Base-by-base conservation (phyloP, 139 green algal species). In the Micractinium sp. region DNA sequence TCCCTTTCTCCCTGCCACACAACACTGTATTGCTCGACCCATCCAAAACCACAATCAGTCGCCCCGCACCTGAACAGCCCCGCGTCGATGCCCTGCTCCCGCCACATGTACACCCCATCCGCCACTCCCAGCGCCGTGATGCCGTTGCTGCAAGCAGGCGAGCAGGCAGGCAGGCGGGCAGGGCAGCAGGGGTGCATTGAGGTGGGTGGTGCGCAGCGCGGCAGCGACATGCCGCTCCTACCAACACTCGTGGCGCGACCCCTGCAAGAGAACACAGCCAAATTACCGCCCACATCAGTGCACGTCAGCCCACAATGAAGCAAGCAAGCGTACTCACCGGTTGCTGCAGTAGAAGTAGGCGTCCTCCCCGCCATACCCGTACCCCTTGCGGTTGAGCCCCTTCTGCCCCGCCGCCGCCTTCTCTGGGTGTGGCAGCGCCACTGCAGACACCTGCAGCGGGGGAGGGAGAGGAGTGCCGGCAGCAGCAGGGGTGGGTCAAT, bases 91-190 rank as follows among this genome's bases (percentile, higher is more conserved):
- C 97, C 97, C 39, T 93, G 75, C 85, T 96, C 89, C 23, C 94
- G 92, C 97, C 97, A 99, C 91, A 95, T 94, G 91, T 98, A 99
- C 41, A 99, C 96, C 18, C 97, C 97, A 87, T 99, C 97, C 25
- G 97, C 95, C 35, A 99, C 96, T 47, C 97, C 97, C 92, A 99
- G 93, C 22, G 92, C 97, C 74, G 95, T 95, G 19, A 96, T 89
- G 85, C 86, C 87, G 77, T 94, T 93, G 81, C 94, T 97, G 92
- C 79, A 36, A 19, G 14, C 18, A 53, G 27, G 36, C 14, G 3
- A 5, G 74, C 33, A 41, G n/a, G 31, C 27, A 33, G n/a, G n/a
- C n/a, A n/a, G n/a, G 69, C 33, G 29, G 31, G 80, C 53, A 82
- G 73, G 33, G 81, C 35, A 53, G 16, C 29, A n/a, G 27, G 25